These are phyloP conservation scores for Fusarium sp. DNA, from an alignment of 2,329 filamentous ascomycete species.

Conservation along the genomic window DNA sequence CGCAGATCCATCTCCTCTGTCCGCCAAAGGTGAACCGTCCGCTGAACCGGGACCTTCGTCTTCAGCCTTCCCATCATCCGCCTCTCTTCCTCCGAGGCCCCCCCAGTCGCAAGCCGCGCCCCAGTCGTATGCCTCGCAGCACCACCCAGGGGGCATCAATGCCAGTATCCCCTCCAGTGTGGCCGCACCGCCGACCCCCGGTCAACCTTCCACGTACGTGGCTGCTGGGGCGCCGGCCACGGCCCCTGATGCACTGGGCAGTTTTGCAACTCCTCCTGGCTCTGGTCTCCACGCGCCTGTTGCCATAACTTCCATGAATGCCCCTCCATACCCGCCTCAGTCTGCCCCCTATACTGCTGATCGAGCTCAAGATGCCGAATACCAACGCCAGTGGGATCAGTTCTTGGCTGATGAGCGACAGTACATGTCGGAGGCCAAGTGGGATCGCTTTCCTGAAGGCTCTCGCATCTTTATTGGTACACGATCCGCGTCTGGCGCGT, in stretches of 20 bases:
- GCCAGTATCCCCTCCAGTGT: conserved; percentile 46
- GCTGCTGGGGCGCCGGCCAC: conserved; percentile 48
- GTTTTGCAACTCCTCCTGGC: conserved; percentile 46
- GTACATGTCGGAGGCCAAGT: conserved; percentile 82
- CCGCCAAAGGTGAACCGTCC: conserved; percentile 42
- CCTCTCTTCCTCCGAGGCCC: conserved; percentile 62
- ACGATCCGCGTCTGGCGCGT: conserved; percentile 48
- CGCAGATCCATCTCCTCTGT: conserved; percentile 44
- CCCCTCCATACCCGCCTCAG: conserved; percentile 48
- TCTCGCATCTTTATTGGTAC: conserved; percentile 86
- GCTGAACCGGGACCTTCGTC: conserved; percentile 44
- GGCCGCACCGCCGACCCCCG: conserved; percentile 47
- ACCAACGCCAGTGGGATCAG: conserved; percentile 76
- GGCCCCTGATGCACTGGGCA: conserved; percentile 48
- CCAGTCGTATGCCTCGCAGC: conserved; percentile 54
- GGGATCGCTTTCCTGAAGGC: conserved; percentile 83
- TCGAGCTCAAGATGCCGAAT: conserved; percentile 56
- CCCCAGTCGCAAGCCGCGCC: conserved; percentile 54
- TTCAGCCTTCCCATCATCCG: conserved; percentile 51
- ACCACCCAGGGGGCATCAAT: conserved; percentile 49
- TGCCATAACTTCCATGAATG: conserved; percentile 47
- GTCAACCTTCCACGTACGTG: conserved; percentile 50
- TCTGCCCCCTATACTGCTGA: conserved; percentile 45
- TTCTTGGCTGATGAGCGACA: conserved; percentile 80
- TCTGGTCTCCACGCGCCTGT: conserved; percentile 46